A percentile compares a stretch with the other conserved stretches of the same genome.
phyloP scores from a whole-genome alignment of 164 flowering plant genomes.

The Paratinospora sagittata region DNA sequence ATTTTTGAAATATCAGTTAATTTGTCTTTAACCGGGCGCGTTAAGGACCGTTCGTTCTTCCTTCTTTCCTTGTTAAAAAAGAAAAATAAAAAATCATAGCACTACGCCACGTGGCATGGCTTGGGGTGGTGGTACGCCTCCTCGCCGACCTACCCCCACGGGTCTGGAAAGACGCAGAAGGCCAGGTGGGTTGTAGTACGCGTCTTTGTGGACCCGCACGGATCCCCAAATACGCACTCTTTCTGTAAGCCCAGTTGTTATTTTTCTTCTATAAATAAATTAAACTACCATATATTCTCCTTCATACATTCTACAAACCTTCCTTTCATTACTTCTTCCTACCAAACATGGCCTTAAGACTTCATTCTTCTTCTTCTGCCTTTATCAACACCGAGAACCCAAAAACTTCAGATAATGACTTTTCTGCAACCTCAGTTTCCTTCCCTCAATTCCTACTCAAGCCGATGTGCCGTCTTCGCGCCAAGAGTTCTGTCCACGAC shows the following conservation, averaged over 20 bases:
- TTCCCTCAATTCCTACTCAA: conserved; percentile 29
- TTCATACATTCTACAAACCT: conserved; percentile 22
- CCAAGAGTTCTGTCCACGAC: conserved; percentile 5
- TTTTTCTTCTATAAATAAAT: conserved; percentile 33
- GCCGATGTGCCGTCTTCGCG: conserved; percentile 39
- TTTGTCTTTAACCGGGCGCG: no score
- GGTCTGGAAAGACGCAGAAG: no score
- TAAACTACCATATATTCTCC: not conserved
- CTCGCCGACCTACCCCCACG: no score
- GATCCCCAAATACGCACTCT: no score
- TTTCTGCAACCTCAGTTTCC: conserved; percentile 22
- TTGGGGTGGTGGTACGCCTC: no score
- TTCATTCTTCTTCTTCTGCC: conserved; percentile 57
- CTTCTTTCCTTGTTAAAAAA: no score
- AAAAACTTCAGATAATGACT: conserved; percentile 36
- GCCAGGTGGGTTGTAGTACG: no score
- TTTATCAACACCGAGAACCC: conserved; percentile 43
- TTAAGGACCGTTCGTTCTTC: no score
- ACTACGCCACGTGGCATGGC: no score
- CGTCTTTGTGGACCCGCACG: no score
- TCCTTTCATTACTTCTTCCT: not conserved
- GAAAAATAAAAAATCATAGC: no score
- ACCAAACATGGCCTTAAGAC: conserved; percentile 35
- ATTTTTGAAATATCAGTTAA: no score
- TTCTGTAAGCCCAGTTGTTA: conserved; percentile 3